Evolutionary conservation across 1,139 yeast genomes (phyloP), one percentile per base, ranked within the genome.

Genomic region (Saccharomyces hybrid): DNA sequence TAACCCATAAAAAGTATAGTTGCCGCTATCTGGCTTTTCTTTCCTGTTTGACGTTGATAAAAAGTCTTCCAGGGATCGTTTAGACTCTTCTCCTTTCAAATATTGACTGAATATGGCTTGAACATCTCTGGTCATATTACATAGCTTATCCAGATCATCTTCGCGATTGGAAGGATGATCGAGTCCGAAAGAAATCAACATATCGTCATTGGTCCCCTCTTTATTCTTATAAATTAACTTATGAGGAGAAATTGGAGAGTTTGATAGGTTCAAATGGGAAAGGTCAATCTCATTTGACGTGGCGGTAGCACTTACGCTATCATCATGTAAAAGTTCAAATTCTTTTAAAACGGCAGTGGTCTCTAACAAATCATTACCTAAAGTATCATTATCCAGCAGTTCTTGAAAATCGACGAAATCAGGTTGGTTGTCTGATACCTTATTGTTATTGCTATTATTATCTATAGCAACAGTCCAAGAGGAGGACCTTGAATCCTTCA

Each of bases 1-100:
- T 25, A 66, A 48, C 41, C 73, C 75, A 56, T 71, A 72, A 52
- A 71, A 68, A 0, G 74, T 64, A 54, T 71, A 72, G 26, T 72
- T 70, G 56, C 60, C 58, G 38, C 55, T 57, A 48, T 51, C 54
- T 78, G 41, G 56, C 31, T 48, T 52, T 38, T 54, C 57, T 47
- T 59, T 53, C 25, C 53, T 42, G 26, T 50, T 48, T 9, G 42
- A 14, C 5, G 56, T 54, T 25, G 56, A 54, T 38, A 54, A 30
- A 51, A 20, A 49, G 28, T 48, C 34, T 5, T 42, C 42, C 8
- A 38, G 38, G 2, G 42, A 31, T 25, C 42, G 28, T 5, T 30
- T 30, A 16, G 48, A 47, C 27, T 31, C 48, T 23, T 51, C 50
- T 28, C 49, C 49, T 41, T 51, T 51, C 48, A 51, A 41, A 30